A percentile compares a stretch with the other conserved stretches of the same genome.
Evolutionary conservation across 129 eudicot genomes (phyloP).

Genomic region (Dittrichia graveolens): DNA sequence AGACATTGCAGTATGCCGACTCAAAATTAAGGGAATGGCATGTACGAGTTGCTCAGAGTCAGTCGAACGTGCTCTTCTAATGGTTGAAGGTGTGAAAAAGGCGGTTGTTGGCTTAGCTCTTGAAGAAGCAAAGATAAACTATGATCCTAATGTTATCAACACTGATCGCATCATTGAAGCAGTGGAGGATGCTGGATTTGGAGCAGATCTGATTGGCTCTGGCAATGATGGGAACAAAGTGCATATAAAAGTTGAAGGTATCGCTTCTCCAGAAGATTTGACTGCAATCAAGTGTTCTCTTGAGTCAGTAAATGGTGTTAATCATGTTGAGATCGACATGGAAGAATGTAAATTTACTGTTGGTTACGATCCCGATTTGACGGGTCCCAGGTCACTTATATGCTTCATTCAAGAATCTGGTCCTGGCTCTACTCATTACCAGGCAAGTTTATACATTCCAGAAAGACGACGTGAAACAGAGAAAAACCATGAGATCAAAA

Average conservation of each 20-base stretch:
- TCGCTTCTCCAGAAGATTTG: slow-evolving; percentile 31
- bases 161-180: slow-evolving; percentile 42
- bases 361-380: slow-evolving; percentile 49
- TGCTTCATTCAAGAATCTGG: slow-evolving; percentile 37
- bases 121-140: slow-evolving; percentile 56
- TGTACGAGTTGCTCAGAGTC: slow-evolving; percentile 54
- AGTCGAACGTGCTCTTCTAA: slow-evolving; percentile 44
- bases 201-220: slow-evolving; percentile 48
- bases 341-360: slow-evolving; percentile 40
- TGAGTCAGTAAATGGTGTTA: slow-evolving; percentile 46
- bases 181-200: slow-evolving; percentile 56
- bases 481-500: slow-evolving; percentile 43
- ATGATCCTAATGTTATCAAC: slow-evolving; percentile 42
- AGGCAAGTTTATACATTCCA: slow-evolving; percentile 45
- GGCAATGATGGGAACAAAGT: slow-evolving; percentile 55
- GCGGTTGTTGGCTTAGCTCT: slow-evolving; percentile 58
- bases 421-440: slow-evolving; percentile 27
- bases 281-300: slow-evolving; percentile 32
- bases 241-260: slow-evolving; percentile 50
- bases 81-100: slow-evolving; percentile 49
- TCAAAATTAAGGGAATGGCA: slow-evolving; percentile 55
- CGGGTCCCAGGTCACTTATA: slow-evolving; percentile 56
- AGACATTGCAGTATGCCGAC: slow-evolving; percentile 51
- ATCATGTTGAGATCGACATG: slow-evolving; percentile 44
- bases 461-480: slow-evolving; percentile 42